Base-by-base conservation (phyloP, 2,329 filamentous ascomycete genomes). In the Lecanicillium sp. region DNA sequence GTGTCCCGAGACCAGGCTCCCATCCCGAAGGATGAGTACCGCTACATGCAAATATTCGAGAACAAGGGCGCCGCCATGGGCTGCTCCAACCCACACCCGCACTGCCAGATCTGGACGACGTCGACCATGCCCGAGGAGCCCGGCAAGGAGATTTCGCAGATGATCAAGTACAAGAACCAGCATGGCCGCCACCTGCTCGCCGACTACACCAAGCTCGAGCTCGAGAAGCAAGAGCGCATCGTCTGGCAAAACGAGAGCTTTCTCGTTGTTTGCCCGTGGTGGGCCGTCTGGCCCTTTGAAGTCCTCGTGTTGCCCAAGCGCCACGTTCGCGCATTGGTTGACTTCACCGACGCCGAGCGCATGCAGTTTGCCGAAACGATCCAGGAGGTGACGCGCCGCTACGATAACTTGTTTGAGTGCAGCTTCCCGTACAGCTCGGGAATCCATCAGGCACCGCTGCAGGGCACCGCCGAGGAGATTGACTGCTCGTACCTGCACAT, bases 21-120 rank as follows among this genome's bases (percentile, higher is more conserved):
- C 5, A 37, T 58, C 2, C 84, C 89, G 4, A 81, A 76, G 44
- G 78, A 86, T 45, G 88, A 95, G 67, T 89, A 95, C 59, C 81
- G 86, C 46, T 97, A 95, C 70, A 96, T 98, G 90, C 93, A 98
- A 64, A 97, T 98, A 55, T 98, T 98, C 54, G 93, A 98, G 71
- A 98, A 98, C 74, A 98, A 98, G 70, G 93, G 93, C 44, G 83
- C 87, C 1, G 89, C 91, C 10, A 98, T 98, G 93, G 93, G 93
- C 44, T 98, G 93, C 73, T 97, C 91, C 2, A 98, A 98, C 65
- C 93, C 93, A 1, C 93, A 98, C 65, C 93, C 93, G 1, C 93
- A 98, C 68, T 91, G 93, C 51, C 93, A 98, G 66, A 77, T 96
- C 53, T 98, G 93, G 93, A 93, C 89, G 2, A 95, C 90, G 0